Conservation (phyloP, 192 early-diverging fungal species). For the Spinellus fusiger region DNA sequence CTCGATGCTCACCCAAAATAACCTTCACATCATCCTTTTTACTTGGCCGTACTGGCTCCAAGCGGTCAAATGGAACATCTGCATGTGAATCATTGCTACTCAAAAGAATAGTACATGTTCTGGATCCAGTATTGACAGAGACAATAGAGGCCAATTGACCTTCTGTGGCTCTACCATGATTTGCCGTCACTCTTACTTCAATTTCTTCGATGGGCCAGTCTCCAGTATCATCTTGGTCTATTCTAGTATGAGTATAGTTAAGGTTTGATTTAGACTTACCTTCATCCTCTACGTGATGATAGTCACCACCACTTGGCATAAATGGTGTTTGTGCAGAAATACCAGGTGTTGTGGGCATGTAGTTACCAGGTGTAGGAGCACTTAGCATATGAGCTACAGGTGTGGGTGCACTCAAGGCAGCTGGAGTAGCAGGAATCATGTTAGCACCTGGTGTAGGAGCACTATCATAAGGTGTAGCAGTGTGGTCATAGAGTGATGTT, state of each 20-base stretch:
- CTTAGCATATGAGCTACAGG: slow-evolving; percentile 38
- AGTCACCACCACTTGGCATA: slow-evolving; percentile 46
- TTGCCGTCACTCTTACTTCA: slow-evolving; percentile 34
- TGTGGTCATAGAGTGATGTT: slow-evolving; percentile 39
- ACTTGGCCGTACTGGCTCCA: slow-evolving; percentile 54
- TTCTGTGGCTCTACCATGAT: slow-evolving; percentile 33
- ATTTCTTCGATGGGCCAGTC: slow-evolving; percentile 54
- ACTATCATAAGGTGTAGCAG: slow-evolving; percentile 42
- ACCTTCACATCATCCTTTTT: slow-evolving; percentile 74
- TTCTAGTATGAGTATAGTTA: not conserved
- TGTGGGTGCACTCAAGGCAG: slow-evolving; percentile 45
- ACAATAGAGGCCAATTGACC: slow-evolving; percentile 47
- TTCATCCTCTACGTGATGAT: slow-evolving; percentile 45
- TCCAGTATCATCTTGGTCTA: slow-evolving; percentile 9
- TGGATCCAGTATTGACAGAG: slow-evolving; percentile 38
- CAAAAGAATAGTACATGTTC: slow-evolving; percentile 39
- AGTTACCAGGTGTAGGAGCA: slow-evolving; percentile 37
- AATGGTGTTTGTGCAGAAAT: slow-evolving; percentile 38
- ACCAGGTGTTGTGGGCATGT: slow-evolving; percentile 33
- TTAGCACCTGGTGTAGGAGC: slow-evolving; percentile 44
- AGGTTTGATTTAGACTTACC: slow-evolving; percentile 21
- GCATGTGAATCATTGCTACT: slow-evolving; percentile 28
- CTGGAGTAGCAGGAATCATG: slow-evolving; percentile 48
- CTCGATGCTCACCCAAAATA: slow-evolving; percentile 52
- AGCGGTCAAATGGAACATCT: slow-evolving; percentile 26